Base-by-base conservation (phyloP, 2,329 filamentous ascomycete genomes). In the Fusarium vanettenii region DNA sequence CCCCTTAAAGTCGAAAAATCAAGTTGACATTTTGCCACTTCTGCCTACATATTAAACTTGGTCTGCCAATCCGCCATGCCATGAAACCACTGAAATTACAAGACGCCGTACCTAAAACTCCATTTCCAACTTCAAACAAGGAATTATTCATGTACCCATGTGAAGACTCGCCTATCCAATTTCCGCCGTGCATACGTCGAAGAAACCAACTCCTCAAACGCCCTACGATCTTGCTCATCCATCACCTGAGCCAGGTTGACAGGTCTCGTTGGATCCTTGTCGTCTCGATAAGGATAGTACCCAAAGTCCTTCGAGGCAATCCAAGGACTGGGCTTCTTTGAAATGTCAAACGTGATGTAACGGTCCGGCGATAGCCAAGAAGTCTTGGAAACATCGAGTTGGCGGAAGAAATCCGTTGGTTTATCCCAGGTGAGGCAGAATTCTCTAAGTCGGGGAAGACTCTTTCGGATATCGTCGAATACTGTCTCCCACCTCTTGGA, bases 401-500 rank as follows among this genome's bases (percentile, higher is more conserved):
- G n/a, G 22, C 56, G 56, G 56, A 59, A 59, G 22, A 59, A 41
- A 27, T 59, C 33, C 13, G 33, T 39, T 10, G 35, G 22, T 14
- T 37, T 37, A 22, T 50, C 60, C 60, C 60, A 62, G 27, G 37
- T 61, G 56, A 61, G 29, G 31, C 55, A 9, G n/a, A 80, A 79
- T 5, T 78, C 66, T 6, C n/a, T 8, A 0, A 80, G 70, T 3
- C 50, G 62, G 3, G 67, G 39, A 10, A 80, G 66, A 1, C 52
- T 57, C 3, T 52, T 48, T 16, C 74, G 64, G 13, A 80, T 77
- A 7, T 31, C 16, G 55, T 77, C 70, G 50, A 79, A 77, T 2
- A 77, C 25, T 2, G 64, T 29, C 4, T 65, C 74, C 78, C 78
- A 80, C 0, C 68, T 77, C 3, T 71, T 64, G 1, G 64, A 39